Percentiles rank a stretch among this genome's conserved stretches.
These are phyloP conservation scores for Leccinum obscurum DNA, from an alignment of 768 basidiomycete species.

Conservation along the genomic window DNA sequence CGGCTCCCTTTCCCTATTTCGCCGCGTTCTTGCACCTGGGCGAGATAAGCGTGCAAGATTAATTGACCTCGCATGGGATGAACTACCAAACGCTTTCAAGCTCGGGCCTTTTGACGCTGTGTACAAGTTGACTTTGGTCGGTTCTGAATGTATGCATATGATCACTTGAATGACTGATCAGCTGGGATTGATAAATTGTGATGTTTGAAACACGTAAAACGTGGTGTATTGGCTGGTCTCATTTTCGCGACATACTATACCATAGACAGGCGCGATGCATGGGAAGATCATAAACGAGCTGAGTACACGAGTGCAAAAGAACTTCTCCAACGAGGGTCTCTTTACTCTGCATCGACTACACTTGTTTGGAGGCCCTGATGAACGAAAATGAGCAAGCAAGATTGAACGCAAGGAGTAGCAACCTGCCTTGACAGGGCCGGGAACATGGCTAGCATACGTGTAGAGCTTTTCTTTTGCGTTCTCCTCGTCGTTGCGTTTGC, in stretches of 20 bases:
- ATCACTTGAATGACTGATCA: neutral
- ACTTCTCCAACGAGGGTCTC: slow-evolving; percentile 10
- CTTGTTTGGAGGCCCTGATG: slow-evolving; percentile 80
- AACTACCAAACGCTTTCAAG: slow-evolving; percentile 6
- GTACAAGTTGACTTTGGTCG: too few species aligned
- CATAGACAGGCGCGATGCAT: slow-evolving; percentile 30
- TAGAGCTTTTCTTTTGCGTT: slow-evolving; percentile 97
- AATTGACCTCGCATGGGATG: neutral
- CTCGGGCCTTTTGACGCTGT: slow-evolving; percentile 1
- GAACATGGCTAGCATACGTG: slow-evolving; percentile 85
- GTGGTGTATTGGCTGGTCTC: slow-evolving; percentile 4
- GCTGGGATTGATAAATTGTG: neutral
- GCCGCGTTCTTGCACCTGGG: too few species aligned
- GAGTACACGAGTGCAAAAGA: slow-evolving; percentile 19
- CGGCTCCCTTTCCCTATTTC: too few species aligned
- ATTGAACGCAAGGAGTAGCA: neutral
- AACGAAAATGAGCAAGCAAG: slow-evolving; percentile 9
- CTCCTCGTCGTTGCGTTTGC: slow-evolving; percentile 99
- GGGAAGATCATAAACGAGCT: slow-evolving; percentile 16
- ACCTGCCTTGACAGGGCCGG: slow-evolving; percentile 79
- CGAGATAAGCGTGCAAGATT: neutral
- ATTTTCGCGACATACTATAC: slow-evolving; percentile 28
- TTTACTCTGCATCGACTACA: slow-evolving; percentile 78
- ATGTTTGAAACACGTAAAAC: too few species aligned
- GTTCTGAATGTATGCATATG: neutral